Base-by-base conservation (phyloP, 345 rosid species). In the Heritiera littoralis region DNA sequence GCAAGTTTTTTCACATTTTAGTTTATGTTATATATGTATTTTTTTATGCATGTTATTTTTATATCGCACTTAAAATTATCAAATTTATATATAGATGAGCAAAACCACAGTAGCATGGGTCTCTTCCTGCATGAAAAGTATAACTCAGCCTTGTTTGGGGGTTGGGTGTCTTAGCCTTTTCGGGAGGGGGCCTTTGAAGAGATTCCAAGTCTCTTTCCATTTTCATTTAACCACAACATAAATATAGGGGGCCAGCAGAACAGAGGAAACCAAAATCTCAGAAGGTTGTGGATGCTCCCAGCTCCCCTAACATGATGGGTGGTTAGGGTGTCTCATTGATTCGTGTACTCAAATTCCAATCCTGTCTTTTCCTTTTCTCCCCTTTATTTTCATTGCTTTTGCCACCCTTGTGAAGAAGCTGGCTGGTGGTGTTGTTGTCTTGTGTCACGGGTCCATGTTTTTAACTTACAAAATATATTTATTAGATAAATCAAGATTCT, bases 311-410 rank as follows among this genome's bases (percentile, higher is more conserved):
- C 88, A 86, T 78, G 89, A 85, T 88, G 90, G 87, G 84, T 86
- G 72, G 89, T 82, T 83, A 81, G 90, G 89, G 89, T 83, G 75
- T 74, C 83, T 80, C 82, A 54, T 79, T 82, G 74, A 78, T 74
- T 61, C n/a, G 9, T 60, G 83, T 64, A 70, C 84, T 64, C 78
- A 56, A 70, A 58, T 77, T 71, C 14, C 23, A 70, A 59, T 58
- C 72, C 55, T 64, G 72, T 80, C 82, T 9, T 5, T 52, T 69
- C 56, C 52, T 13, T 61, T 74, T 46, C 49, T 1, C 48, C 32
- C 32, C 9, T n/a, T 49, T 74, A 49, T 11, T 74, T 74, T 55
- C 51, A 8, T 41, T 9, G 51, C 60, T 41, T 73, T 38, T 56
- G 4, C 17, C 45, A 0, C 46, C 15, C 46, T 65, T 72, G 23